Conservation (phyloP, 257 asterid genomes). For the Capsicum baccatum region DNA sequence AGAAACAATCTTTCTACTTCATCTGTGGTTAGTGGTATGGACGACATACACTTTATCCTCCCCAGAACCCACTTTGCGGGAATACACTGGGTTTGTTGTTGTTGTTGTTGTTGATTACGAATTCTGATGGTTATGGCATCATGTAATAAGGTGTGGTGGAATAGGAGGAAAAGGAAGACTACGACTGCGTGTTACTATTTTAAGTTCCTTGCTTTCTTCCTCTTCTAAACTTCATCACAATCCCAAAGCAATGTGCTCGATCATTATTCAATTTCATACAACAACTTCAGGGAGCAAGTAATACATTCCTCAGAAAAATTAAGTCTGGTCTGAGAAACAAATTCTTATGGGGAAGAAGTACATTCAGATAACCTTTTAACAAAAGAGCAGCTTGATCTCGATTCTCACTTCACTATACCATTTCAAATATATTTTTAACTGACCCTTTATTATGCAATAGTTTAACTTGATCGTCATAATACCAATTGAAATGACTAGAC, state of each 20-base stretch:
- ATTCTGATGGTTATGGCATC: neutral
- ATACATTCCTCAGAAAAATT: neutral
- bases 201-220: neutral
- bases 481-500: neutral
- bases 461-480: neutral
- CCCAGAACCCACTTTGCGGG: no score
- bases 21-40: no score
- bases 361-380: neutral
- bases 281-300: slow-evolving; percentile 6
- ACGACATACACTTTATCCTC: no score
- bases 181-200: neutral
- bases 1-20: no score
- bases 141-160: neutral
- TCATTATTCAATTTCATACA: neutral
- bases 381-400: neutral
- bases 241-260: neutral
- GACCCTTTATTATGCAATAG: slow-evolving; percentile 10
- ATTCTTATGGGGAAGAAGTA: neutral
- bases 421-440: neutral
- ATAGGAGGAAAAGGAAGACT: slow-evolving; percentile 17
- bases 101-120: neutral
- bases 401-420: neutral
- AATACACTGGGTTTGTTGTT: no score
- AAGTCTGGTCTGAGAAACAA: neutral
- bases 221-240: slow-evolving; percentile 6